Evolutionary conservation across 2,329 filamentous ascomycete genomes (phyloP).

Genomic region (Mollisia scopiformis): DNA sequence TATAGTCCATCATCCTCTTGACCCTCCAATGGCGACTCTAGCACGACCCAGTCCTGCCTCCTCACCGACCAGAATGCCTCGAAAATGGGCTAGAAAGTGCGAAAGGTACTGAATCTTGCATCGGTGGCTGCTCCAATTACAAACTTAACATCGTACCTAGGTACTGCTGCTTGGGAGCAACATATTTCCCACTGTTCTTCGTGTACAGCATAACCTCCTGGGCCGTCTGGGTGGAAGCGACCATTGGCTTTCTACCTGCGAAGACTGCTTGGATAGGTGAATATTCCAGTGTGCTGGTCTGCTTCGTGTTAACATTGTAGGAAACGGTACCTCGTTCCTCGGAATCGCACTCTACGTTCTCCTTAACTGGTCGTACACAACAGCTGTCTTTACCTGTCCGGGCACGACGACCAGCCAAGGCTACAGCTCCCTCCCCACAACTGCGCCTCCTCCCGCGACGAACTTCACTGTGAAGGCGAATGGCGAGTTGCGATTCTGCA

Average conservation of each 20-base stretch:
- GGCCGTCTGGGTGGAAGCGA: slow-evolving; percentile 86
- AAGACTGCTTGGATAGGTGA: slow-evolving; percentile 61
- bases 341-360: slow-evolving; percentile 75
- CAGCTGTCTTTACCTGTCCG: slow-evolving; percentile 90
- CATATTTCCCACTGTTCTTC: slow-evolving; percentile 86
- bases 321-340: slow-evolving; percentile 58
- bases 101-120: no score
- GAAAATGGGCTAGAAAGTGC: slow-evolving; percentile 66
- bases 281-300: slow-evolving; percentile 28
- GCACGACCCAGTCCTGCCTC: slow-evolving; percentile 9
- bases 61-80: slow-evolving; percentile 51
- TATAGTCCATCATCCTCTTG: not conserved
- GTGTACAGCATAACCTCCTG: slow-evolving; percentile 91
- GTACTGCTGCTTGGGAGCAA: slow-evolving; percentile 78
- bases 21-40: slow-evolving; percentile 5
- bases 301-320: slow-evolving; percentile 40
- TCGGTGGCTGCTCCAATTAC: no score
- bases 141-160: no score
- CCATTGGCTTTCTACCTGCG: slow-evolving; percentile 63
- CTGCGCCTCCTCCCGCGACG: slow-evolving; percentile 62
- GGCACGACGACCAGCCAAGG: slow-evolving; percentile 68
- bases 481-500: slow-evolving; percentile 87
- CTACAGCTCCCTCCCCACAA: slow-evolving; percentile 83
- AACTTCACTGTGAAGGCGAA: slow-evolving; percentile 92
- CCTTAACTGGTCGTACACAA: slow-evolving; percentile 87